Evolutionary conservation across 2,329 filamentous ascomycete genomes (phyloP).

Genomic region (Nemania serpens): DNA sequence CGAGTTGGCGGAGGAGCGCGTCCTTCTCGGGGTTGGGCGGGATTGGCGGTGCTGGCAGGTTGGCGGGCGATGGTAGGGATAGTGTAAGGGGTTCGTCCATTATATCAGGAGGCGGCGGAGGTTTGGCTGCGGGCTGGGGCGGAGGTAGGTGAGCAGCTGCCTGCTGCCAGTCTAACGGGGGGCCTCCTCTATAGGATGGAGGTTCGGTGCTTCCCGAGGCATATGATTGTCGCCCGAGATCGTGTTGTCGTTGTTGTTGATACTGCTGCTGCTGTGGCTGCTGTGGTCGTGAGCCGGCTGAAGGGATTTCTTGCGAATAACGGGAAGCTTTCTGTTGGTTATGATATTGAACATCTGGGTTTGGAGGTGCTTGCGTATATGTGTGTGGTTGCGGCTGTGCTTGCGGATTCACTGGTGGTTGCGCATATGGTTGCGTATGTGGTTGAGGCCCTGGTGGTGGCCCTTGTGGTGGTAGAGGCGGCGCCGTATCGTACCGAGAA

Average conservation of each 20-base stretch:
- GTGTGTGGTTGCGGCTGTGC: constrained; percentile 36
- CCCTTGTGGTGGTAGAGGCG: constrained; percentile 40
- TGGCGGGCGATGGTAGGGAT: constrained; percentile 52
- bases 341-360: constrained; percentile 37
- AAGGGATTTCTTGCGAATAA: constrained; percentile 31
- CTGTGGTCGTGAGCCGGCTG: constrained; percentile 30
- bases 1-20: constrained; percentile 77
- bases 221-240: constrained; percentile 26
- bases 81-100: constrained; percentile 63
- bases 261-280: neutral
- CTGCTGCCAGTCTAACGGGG: constrained; percentile 37
- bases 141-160: constrained; percentile 31
- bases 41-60: constrained; percentile 76
- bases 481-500: constrained; percentile 43
- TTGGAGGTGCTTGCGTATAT: constrained; percentile 34
- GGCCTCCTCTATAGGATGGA: constrained; percentile 27
- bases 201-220: constrained; percentile 14
- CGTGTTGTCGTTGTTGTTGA: constrained; percentile 19
- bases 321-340: constrained; percentile 33
- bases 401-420: constrained; percentile 36
- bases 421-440: constrained; percentile 23
- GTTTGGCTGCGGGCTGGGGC: constrained; percentile 43
- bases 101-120: constrained; percentile 56
- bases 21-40: constrained; percentile 97
- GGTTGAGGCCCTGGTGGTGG: constrained; percentile 28